Base-by-base conservation (phyloP, 192 early-diverging fungal genomes). In the Radiomyces spectabilis region DNA sequence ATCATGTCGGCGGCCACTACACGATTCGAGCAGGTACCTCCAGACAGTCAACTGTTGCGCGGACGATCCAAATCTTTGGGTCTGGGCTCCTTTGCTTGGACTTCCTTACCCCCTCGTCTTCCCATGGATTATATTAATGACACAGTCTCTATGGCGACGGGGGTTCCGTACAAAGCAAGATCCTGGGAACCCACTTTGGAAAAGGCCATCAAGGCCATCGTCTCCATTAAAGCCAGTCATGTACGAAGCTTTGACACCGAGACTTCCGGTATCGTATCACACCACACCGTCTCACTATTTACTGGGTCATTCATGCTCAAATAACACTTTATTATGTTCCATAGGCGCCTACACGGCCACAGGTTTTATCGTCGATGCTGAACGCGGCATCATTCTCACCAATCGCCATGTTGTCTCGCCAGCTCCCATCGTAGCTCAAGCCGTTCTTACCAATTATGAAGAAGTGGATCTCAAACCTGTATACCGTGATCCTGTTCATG, bases 401-500 rank as follows among this genome's bases (percentile, higher is more conserved):
- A 91, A 91, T 63, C 73, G 85, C 15, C 88, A 91, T 63, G 88
- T 91, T 16, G 85, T 88, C 10, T 82, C 79, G 8, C 69, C 84
- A 5, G 86, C 81, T 0, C 88, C 88, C 6, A 80, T 85, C 57
- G 77, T 84, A 25, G 86, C 79, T 29, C 78, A 85, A 59, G 86
- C 83, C n/a, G 69, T 86, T 3, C 76, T 87, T 57, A 75, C 81
- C 58, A 82, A 91, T 55, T 81, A 85, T 49, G 86, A 91, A 61
- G 86, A 87, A 44, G 83, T 88, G 16, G 80, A 79, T 29, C 68
- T 87, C 24, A 70, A 74, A 16, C 81, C 84, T 2, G 76, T 91
- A 27, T 91, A 88, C 55, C 81, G 86, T 39, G 88, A 91, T 51
- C 88, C 88, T 0, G 75, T 91, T 34, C 88, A 91, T 61, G 88